A percentile compares a stretch with the other conserved stretches of the same genome.
Conservation (phyloP, 2,329 filamentous ascomycete species). For the Fusarium multiceps region DNA sequence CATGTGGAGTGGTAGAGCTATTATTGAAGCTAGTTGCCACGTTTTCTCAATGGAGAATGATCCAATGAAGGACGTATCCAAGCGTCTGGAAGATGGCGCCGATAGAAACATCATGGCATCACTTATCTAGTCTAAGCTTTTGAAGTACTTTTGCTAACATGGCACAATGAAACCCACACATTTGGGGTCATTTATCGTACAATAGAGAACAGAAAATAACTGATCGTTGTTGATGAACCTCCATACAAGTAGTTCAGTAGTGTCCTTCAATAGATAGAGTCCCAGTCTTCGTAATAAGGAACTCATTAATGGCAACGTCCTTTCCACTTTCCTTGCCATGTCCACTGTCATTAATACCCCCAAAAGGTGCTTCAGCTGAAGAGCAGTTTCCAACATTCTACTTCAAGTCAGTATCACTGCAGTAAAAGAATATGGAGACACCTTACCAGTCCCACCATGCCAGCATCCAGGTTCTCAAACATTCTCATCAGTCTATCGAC, state of each 20-base stretch:
- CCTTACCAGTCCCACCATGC: constrained; percentile 1
- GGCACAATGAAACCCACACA: no score
- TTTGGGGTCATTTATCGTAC: background rate
- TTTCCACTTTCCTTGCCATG: background rate
- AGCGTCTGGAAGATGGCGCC: background rate
- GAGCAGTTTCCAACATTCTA: background rate
- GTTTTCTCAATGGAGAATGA: fast-evolving
- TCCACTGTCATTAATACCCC: background rate
- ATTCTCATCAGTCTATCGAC: background rate
- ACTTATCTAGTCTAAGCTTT: no score
- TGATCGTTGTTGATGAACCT: background rate
- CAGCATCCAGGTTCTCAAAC: background rate
- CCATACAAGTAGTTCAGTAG: background rate
- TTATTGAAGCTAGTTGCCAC: no score
- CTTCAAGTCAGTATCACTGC: background rate
- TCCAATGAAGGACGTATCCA: background rate
- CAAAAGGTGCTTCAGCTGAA: background rate
- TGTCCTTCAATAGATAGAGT: background rate
- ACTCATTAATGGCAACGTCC: background rate
- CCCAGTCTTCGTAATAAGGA: background rate
- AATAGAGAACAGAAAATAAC: fast-evolving
- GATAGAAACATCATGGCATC: background rate
- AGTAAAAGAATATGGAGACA: background rate
- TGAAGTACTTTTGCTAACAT: no score
- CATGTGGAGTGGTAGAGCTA: background rate